Evolutionary conservation across 2,329 filamentous ascomycete species (phyloP), one percentile per base, ranked within the genome.

Genomic region (Penicillium italicum): DNA sequence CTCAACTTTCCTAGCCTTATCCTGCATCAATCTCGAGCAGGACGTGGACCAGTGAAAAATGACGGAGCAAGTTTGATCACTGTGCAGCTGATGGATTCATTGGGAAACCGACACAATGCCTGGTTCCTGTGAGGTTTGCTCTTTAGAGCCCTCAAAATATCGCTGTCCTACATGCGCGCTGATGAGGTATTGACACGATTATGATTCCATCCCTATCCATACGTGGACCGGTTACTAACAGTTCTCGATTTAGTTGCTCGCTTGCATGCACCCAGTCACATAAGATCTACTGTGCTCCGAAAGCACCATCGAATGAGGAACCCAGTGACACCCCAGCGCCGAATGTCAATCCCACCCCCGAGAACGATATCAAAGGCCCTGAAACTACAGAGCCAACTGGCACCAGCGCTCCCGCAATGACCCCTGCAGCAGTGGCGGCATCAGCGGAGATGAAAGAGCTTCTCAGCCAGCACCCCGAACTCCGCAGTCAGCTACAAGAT

Each of bases 231-330:
- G 31, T 46, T 38, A n/a, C 45, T 50, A 38, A 57, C 18, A 10
- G 14, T 43, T 46, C 22, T 53, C 11, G 10, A 41, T 28, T 4
- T 59, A 79, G 77, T 59, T 79, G 77, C 53, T 79, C 77, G 10
- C 70, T 79, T 36, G 68, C 64, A 31, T 79, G 77, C 62, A 75
- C 74, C 36, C 73, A 77, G 51, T 66, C 70, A 5, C 77, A 79
- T 62, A 77, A 78, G 62, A 69, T 70, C 18, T 72, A 72, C 54
- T 79, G 77, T 58, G 65, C 67, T 20, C 70, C 72, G n/a, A 69
- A 68, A 59, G 52, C 60, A 18, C 57, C 59, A 22, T 47, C 62
- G 20, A 61, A 54, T 45, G 53, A 58, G 34, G 58, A 62, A 31
- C 34, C 59, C 28, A 53, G 57, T 40, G 51, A 56, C 11, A 53